Conservation (phyloP, 2,329 filamentous ascomycete genomes). For the Coniochaeta hoffmannii region DNA sequence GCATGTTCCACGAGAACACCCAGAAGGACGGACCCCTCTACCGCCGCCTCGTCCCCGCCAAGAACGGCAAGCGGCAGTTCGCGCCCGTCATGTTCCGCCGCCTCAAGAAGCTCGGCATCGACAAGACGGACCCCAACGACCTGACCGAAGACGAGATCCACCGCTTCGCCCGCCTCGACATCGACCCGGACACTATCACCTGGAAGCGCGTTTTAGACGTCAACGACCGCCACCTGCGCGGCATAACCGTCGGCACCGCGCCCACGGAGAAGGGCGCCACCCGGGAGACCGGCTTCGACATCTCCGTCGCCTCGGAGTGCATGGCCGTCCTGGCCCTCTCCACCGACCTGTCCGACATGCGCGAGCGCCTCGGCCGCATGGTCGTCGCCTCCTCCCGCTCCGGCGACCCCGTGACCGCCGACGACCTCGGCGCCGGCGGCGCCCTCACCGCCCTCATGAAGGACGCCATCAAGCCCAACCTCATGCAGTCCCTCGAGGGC, state of each 20-base stretch:
- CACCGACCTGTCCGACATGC: conserved; percentile 80
- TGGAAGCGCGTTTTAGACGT: conserved; percentile 96
- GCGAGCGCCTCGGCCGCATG: conserved; percentile 90
- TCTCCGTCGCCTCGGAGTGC: conserved; percentile 93
- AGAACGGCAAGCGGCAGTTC: conserved; percentile 82
- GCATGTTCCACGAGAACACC: conserved; percentile 96
- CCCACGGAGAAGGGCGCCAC: conserved; percentile 84
- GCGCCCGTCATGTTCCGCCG: conserved; percentile 86
- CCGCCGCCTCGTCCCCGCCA: conserved; percentile 77
- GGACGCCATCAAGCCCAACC: conserved; percentile 96
- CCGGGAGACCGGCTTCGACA: conserved; percentile 90
- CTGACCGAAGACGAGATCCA: conserved; percentile 83
- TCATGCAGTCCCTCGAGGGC: conserved; percentile 97
- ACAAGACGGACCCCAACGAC: conserved; percentile 88
- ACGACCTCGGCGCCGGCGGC: conserved; percentile 88
- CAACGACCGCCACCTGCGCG: conserved; percentile 88
- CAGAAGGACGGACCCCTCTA: conserved; percentile 88
- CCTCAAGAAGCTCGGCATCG: conserved; percentile 90
- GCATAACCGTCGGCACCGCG: conserved; percentile 81
- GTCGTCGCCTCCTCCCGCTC: conserved; percentile 80
- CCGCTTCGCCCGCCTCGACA: conserved; percentile 88
- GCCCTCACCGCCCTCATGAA: conserved; percentile 93
- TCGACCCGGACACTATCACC: conserved; percentile 94
- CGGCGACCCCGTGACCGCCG: conserved; percentile 90
- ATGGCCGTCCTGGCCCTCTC: conserved; percentile 97